Conservation (phyloP, 352 stramenopile species). For the Achlya hypogyna region DNA sequence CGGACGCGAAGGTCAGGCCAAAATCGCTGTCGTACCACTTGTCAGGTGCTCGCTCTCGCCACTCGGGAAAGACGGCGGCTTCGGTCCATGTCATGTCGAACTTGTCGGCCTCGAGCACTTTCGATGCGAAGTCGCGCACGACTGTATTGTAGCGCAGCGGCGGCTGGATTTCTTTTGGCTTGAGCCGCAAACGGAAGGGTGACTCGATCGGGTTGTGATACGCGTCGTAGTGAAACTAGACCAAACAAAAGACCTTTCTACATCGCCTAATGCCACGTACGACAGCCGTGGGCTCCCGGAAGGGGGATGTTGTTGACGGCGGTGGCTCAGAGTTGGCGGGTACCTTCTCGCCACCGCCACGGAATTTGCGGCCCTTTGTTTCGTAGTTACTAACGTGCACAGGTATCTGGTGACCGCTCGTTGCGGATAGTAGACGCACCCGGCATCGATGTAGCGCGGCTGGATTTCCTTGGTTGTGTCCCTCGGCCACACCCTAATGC, state of each 20-base stretch:
- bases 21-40: constrained; percentile 50
- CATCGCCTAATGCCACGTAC: constrained; percentile 32
- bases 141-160: constrained; percentile 33
- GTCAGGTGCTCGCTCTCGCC: constrained; percentile 37
- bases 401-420: not conserved
- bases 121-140: constrained; percentile 45
- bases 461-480: constrained; percentile 11
- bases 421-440: not conserved
- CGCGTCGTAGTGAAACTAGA: constrained; percentile 31
- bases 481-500: constrained; percentile 10
- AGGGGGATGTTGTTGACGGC: constrained; percentile 22
- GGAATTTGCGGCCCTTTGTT: not conserved
- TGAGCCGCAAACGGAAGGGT: constrained; percentile 47
- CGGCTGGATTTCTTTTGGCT: constrained; percentile 59
- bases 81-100: constrained; percentile 26
- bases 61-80: constrained; percentile 46
- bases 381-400: not conserved
- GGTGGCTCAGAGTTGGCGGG: not conserved
- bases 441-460: constrained; percentile 1
- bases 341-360: not conserved
- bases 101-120: constrained; percentile 26
- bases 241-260: not conserved
- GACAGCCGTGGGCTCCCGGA: constrained; percentile 43
- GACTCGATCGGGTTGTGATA: constrained; percentile 27
- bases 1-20: constrained; percentile 36